Base-by-base conservation (phyloP, 257 asterid species). In the Leonotis leonurus region DNA sequence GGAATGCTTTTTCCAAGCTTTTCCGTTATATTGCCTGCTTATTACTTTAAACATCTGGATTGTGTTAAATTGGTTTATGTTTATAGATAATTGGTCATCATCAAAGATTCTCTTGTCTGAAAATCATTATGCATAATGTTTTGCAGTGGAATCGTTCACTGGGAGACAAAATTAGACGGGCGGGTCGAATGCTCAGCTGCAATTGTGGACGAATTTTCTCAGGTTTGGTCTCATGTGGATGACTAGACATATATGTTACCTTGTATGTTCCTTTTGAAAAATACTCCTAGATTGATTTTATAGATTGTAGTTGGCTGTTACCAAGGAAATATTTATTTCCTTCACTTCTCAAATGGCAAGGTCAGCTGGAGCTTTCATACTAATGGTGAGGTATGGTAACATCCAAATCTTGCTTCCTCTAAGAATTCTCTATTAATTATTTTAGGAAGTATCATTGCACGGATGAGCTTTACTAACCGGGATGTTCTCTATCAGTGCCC, bases 291-390 rank as follows among this genome's bases (percentile, higher is more conserved):
- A 39, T 32, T 68, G 50, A 17, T 46, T 75, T 65, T 65, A 26
- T 66, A 89, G 95, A 87, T 91, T 75, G 90, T 88, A 52, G 89
- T 91, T 65, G 98, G 98, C 67, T 88, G 97, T 72, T 91, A 88
- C 69, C 75, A 75, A 45, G 97, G 98, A 52, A 73, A 77, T 63
- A 81, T 91, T 36, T 86, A 88, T 75, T 86, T 91, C 77, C 83
- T 91, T 64, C 51, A 83, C 67, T 75, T 80, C 76, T 73, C 77
- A 68, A 72, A 75, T 75, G 98, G 98, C 54, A 69, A 71, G 68
- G 69, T 85, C 78, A 67, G 83, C 78, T 88, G 96, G 95, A 84
- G 68, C 58, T 88, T 81, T 74, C 85, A 22, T 72, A 91, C 98
- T 49, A 46, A 77, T 55, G 95, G 95, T n/a, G 95, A 91, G 89